A percentile compares a stretch with the other conserved stretches of the same genome.
These are phyloP conservation scores for Leishmania guyanensis DNA, from an alignment of 208 protist species.

Conservation along the genomic window DNA sequence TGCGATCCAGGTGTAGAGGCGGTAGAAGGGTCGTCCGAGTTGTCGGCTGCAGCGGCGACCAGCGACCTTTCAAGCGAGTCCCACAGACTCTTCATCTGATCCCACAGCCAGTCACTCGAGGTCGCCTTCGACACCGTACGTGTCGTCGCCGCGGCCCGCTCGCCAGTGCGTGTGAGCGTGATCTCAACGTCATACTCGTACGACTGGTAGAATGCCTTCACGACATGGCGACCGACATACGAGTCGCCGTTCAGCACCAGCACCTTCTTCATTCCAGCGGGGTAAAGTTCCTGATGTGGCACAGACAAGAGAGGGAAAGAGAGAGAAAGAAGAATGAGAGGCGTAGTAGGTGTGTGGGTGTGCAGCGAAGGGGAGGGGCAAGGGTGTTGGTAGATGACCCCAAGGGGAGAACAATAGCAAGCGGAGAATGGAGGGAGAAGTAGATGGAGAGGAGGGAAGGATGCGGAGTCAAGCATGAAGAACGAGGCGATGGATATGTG, in stretches of 20 bases:
- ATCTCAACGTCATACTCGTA: constrained; percentile 82
- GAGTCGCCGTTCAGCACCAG: constrained; percentile 83
- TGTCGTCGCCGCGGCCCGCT: background rate
- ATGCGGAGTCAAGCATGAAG: background rate
- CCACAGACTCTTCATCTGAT: background rate
- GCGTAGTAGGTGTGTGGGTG: constrained; percentile 7
- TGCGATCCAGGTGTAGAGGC: background rate
- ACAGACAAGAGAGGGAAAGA: background rate
- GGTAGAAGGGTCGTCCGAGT: background rate
- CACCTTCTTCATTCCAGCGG: constrained; percentile 63
- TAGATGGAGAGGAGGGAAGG: background rate
- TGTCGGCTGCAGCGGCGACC: background rate
- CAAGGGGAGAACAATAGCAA: background rate
- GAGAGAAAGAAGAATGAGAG: background rate
- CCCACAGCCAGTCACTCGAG: background rate
- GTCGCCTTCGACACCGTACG: background rate
- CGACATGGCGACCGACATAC: constrained; percentile 75
- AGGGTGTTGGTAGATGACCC: background rate
- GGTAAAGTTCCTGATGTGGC: background rate
- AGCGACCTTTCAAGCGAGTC: background rate
- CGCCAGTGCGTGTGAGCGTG: constrained; percentile 46
- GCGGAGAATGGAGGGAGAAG: background rate
- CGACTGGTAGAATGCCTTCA: constrained; percentile 56
- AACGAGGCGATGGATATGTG: background rate
- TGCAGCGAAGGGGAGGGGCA: background rate